Percentiles rank a stretch among this genome's conserved stretches.
Conservation (phyloP, 495 filamentous ascomycete genomes). For the Talaromyces trachyspermus region DNA sequence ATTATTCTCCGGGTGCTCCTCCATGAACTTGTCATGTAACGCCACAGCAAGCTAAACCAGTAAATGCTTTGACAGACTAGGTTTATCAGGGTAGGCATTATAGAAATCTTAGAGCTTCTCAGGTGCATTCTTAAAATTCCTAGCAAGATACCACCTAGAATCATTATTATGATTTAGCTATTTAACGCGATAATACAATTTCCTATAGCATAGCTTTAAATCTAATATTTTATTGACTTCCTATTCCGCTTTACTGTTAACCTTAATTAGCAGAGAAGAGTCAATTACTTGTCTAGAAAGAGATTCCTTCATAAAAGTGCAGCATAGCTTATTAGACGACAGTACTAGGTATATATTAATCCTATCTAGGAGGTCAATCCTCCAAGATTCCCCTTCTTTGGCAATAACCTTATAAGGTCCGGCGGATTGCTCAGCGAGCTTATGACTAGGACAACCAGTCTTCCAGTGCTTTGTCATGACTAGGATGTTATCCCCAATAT, state of each 20-base stretch:
- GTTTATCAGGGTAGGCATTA: not conserved
- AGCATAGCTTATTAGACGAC: constrained; percentile 7
- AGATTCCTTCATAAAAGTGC: not conserved
- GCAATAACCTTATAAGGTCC: not conserved
- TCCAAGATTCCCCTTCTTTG: no score
- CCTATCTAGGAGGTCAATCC: constrained; percentile 8
- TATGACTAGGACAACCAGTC: not conserved
- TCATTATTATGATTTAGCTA: constrained; percentile 6
- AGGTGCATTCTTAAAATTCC: constrained; percentile 9
- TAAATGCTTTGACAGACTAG: no score
- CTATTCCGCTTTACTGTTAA: constrained; percentile 9
- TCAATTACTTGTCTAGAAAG: not conserved
- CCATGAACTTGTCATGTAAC: no score
- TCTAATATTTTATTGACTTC: constrained; percentile 4
- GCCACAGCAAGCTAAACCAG: no score
- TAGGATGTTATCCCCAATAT: constrained; percentile 1
- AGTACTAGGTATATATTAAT: constrained; percentile 18
- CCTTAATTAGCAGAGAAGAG: not conserved
- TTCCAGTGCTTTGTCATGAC: constrained; percentile 6
- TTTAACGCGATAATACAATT: constrained; percentile 8
- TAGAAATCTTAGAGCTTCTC: not conserved
- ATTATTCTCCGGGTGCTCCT: no score
- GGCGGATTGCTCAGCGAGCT: not conserved
- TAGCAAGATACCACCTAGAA: constrained; percentile 2
- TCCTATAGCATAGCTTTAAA: not conserved